These are phyloP conservation scores for Juncus inflexus DNA, from an alignment of 176 grass and related monocot species.

Conservation along the genomic window DNA sequence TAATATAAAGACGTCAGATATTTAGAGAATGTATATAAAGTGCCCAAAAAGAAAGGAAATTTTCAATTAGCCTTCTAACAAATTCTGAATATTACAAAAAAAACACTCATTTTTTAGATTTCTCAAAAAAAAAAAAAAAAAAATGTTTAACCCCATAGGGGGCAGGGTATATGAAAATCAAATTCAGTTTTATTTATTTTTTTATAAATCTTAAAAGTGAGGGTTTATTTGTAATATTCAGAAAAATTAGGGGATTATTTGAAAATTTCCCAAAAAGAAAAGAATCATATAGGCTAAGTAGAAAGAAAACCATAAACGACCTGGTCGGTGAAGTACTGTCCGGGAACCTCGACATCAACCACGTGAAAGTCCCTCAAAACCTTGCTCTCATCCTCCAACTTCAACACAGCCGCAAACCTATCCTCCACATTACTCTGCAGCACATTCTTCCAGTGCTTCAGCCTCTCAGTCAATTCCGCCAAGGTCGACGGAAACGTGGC, in stretches of 20 bases:
- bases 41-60: too few species aligned
- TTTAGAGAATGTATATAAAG: neutral
- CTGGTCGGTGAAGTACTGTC: slow-evolving; percentile 97
- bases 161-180: too few species aligned
- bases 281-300: neutral
- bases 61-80: too few species aligned
- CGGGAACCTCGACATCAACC: slow-evolving; percentile 90
- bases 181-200: too few species aligned
- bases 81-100: neutral
- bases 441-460: slow-evolving; percentile 99
- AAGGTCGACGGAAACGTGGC: slow-evolving; percentile 89
- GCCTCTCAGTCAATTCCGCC: slow-evolving; percentile 77
- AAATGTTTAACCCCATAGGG: too few species aligned
- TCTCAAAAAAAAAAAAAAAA: slow-evolving; percentile 12
- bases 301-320: slow-evolving; percentile 29
- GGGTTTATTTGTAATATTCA: too few species aligned
- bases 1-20: slow-evolving; percentile 2
- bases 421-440: slow-evolving; percentile 99
- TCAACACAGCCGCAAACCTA: slow-evolving; percentile 87
- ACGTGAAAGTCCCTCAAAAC: slow-evolving; percentile 89
- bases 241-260: too few species aligned
- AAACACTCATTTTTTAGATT: too few species aligned
- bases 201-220: too few species aligned
- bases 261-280: neutral
- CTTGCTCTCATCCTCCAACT: slow-evolving; percentile 99